phyloP scores from a whole-genome alignment of 352 stramenopile genomes.

The Phytopythium oedochilum region DNA sequence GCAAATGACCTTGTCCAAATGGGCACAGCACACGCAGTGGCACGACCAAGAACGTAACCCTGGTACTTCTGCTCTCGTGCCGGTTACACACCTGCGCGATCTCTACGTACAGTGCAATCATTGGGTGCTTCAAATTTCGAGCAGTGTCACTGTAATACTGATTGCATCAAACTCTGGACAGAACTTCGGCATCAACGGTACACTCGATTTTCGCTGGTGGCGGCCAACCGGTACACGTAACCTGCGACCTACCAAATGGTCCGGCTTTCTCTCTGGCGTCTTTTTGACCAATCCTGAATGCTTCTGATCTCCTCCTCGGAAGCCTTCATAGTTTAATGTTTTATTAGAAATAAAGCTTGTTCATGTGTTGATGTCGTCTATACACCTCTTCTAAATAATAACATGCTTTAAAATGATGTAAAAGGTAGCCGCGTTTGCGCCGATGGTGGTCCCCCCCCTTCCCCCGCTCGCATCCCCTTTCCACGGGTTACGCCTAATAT shows the following conservation, averaged over 20 bases:
- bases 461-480: not conserved
- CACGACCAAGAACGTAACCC: too few relatives aligned
- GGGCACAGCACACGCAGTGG: not conserved
- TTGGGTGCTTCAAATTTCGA: too few relatives aligned
- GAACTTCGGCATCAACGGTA: conserved; percentile 1
- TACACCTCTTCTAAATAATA: not conserved
- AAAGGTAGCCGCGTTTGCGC: not conserved
- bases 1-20: not conserved
- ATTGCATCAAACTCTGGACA: too few relatives aligned
- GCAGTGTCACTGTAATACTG: too few relatives aligned
- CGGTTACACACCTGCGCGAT: too few relatives aligned
- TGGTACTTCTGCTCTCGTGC: too few relatives aligned
- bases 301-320: not conserved
- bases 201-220: not conserved
- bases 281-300: conserved; percentile 1
- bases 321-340: not conserved
- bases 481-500: not conserved
- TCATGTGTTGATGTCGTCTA: not conserved
- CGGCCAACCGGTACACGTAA: too few relatives aligned
- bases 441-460: not conserved
- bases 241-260: too few relatives aligned
- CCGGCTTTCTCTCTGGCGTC: not conserved
- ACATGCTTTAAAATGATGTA: not conserved
- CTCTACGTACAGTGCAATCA: too few relatives aligned
- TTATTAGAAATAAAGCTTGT: not conserved